These are phyloP conservation scores for Populus hybrid DNA, from an alignment of 441 rosid genomes.

Conservation along the genomic window DNA sequence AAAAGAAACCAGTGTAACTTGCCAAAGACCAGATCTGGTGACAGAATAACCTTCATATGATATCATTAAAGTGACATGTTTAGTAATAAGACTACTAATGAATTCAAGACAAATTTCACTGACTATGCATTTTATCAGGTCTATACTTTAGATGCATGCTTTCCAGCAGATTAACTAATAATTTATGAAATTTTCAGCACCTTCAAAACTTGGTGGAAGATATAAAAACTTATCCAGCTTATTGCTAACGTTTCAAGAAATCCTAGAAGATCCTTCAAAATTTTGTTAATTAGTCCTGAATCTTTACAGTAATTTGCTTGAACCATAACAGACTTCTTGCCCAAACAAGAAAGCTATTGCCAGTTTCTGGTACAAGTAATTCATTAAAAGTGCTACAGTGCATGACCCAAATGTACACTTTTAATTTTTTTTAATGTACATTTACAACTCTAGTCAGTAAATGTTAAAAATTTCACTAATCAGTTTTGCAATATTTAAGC, in stretches of 20 bases:
- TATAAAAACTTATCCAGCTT: neutral
- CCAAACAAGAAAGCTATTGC: neutral
- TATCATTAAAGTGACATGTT: neutral
- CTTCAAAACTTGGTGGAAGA: neutral
- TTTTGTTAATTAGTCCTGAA: neutral
- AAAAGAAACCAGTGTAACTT: constrained; percentile 8
- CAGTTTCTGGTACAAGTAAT: neutral
- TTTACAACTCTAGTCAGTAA: neutral
- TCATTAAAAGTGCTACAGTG: neutral
- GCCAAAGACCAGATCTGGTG: neutral
- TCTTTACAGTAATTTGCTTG: neutral
- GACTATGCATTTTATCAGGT: neutral
- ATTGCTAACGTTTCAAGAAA: neutral
- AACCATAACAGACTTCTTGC: neutral
- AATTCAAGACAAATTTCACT: too few relatives aligned
- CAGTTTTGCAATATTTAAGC: neutral
- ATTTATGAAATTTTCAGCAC: neutral
- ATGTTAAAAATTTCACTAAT: neutral
- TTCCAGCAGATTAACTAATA: neutral
- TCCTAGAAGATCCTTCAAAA: neutral
- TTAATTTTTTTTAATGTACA: neutral
- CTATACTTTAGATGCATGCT: neutral
- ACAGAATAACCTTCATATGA: neutral
- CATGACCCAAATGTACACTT: neutral
- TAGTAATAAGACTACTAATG: neutral